Percentiles rank a stretch among this genome's conserved stretches.
Evolutionary conservation across 1,284 basidiomycete genomes (phyloP).

Genomic region (Puccinia hordei): DNA sequence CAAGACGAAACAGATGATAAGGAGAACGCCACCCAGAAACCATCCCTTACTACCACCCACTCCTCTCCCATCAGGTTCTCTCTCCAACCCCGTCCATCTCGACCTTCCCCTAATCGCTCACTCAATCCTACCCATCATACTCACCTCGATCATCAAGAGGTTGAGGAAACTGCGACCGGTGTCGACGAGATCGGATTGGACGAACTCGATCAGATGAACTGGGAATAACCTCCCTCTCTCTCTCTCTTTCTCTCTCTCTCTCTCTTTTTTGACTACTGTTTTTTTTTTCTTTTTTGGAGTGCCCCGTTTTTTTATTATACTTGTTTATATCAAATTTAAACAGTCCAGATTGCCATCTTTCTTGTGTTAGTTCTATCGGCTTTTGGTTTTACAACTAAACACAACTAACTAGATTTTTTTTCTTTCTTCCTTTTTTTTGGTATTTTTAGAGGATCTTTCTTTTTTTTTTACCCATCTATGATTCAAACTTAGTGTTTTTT

Average conservation of each 20-base stretch:
- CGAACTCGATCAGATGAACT: slow-evolving; percentile 23
- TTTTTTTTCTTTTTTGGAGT: not conserved
- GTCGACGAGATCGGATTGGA: slow-evolving; percentile 15
- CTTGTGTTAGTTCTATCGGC: too few species aligned
- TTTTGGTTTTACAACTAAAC: too few species aligned
- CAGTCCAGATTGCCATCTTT: too few species aligned
- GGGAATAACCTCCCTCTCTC: slow-evolving; percentile 18
- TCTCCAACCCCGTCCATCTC: not conserved
- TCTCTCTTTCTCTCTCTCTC: not conserved
- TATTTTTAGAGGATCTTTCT: too few species aligned
- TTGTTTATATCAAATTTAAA: too few species aligned
- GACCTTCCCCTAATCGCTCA: not conserved
- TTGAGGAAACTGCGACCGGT: not conserved
- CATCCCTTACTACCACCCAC: not conserved
- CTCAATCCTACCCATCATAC: not conserved
- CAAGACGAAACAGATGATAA: not conserved
- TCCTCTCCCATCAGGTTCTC: not conserved
- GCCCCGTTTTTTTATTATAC: too few species aligned
- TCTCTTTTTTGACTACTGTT: not conserved
- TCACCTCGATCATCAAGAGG: not conserved
- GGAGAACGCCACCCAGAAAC: not conserved
- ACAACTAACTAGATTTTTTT: too few species aligned
- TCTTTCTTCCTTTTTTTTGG: too few species aligned
- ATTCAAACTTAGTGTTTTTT: too few species aligned
- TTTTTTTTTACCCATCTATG: too few species aligned